Base-by-base conservation (phyloP, 139 green algal species). In the Desmodesmus armatus region DNA sequence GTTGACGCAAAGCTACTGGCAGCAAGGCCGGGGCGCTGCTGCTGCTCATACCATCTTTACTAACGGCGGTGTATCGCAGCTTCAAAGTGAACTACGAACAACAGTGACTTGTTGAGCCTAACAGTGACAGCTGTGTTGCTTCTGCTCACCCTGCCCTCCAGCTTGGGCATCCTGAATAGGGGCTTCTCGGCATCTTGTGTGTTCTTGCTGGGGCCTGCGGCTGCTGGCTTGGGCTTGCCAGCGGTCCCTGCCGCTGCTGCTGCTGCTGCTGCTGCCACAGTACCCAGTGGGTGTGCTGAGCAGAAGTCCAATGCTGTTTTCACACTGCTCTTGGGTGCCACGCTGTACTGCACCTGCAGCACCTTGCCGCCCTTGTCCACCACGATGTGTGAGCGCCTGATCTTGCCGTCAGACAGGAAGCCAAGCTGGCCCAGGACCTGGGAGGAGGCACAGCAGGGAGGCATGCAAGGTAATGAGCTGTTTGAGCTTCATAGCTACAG, bases 341-440 rank as follows among this genome's bases (percentile, higher is more conserved):
- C 41, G 43, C 83, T 55, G 17, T 78, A 77, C 31, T 76, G 58
- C 31, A 80, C 78, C 3, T 87, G 73, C 62, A 78, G 62, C 66
- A 90, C 44, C 82, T 86, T 85, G 58, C 87, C 87, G 21, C 87
- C 87, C 75, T 91, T 89, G 3, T 82, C 83, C 29, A 91, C 73
- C 0, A 91, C 35, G 25, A 91, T 87, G 87, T 91, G 87, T 40
- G 77, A 87, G 44, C 87, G 79, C 23, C 81, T 84, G 44, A 91
- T 84, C 40, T 87, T 89, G n/a, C 13, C 25, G 9, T 47, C 83
- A 27, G 86, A 89, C 37, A 19, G 70, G 67, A 91, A 58, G 33
- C 87, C 87, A n/a, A 91, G 83, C 66, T 80, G 74, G 29, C 6
- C 33, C 49, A 91, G 53, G 3, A 43, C 75, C 82, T 88, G 75